These are phyloP conservation scores for Wickerhamomyces strasburgensis DNA, from an alignment of 805 yeast genomes.

Conservation along the genomic window DNA sequence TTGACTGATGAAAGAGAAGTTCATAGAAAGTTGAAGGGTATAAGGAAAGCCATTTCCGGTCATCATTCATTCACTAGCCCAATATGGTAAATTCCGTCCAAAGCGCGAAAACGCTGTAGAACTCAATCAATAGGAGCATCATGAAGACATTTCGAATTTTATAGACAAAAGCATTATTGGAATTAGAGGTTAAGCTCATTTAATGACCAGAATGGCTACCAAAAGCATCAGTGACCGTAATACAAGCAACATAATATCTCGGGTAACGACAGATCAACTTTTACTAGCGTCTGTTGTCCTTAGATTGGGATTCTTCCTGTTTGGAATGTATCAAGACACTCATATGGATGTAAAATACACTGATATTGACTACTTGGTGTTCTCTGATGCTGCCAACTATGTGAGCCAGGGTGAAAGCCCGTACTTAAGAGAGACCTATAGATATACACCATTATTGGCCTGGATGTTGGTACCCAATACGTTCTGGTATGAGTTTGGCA, in stretches of 20 bases:
- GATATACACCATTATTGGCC: conserved; percentile 88
- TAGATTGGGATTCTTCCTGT: conserved; percentile 62
- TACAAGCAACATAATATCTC: neutral
- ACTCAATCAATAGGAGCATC: too few relatives aligned
- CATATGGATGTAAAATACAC: conserved; percentile 80
- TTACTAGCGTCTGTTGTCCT: conserved; percentile 26
- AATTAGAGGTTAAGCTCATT: too few relatives aligned
- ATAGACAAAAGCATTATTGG: too few relatives aligned
- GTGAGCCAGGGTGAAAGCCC: conserved; percentile 61
- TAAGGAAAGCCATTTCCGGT: too few relatives aligned
- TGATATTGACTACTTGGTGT: conserved; percentile 90
- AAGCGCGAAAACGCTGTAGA: too few relatives aligned
- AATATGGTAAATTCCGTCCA: too few relatives aligned
- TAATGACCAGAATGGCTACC: too few relatives aligned
- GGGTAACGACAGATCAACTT: conserved; percentile 7
- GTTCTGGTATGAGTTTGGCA: conserved; percentile 62
- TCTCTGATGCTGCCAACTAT: conserved; percentile 83
- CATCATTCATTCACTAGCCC: too few relatives aligned
- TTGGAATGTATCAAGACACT: conserved; percentile 84
- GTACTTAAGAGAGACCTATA: conserved; percentile 77
- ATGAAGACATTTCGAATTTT: too few relatives aligned
- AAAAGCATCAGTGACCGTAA: too few relatives aligned
- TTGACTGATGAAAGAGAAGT: neutral
- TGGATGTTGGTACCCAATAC: conserved; percentile 77
- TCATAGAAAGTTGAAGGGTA: neutral